phyloP scores from a whole-genome alignment of 352 stramenopile genomes.

The Elongisporangium undulatum region DNA sequence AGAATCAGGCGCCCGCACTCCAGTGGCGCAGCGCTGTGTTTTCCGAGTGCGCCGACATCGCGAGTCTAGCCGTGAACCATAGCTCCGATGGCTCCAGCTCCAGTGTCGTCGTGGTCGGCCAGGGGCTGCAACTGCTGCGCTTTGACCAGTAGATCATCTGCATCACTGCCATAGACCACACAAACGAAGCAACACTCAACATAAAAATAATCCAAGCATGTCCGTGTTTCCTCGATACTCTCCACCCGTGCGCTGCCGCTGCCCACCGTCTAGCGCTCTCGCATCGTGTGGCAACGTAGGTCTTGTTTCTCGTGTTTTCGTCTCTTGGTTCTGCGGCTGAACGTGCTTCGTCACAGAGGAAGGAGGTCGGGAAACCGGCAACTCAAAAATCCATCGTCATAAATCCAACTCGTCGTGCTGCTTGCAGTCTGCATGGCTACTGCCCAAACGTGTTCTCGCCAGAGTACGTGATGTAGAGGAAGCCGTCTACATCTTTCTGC shows the following conservation, averaged over 20 bases:
- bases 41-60: slow-evolving; percentile 80
- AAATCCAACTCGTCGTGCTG: slow-evolving; percentile 12
- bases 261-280: neutral
- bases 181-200: neutral
- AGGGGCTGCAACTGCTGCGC: slow-evolving; percentile 65
- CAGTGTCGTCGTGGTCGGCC: slow-evolving; percentile 61
- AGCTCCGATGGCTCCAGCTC: neutral
- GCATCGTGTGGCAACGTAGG: neutral
- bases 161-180: neutral
- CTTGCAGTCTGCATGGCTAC: slow-evolving; percentile 19
- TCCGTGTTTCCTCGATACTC: neutral
- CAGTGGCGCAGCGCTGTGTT: slow-evolving; percentile 59
- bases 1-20: slow-evolving; percentile 11
- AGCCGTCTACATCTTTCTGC: slow-evolving; percentile 98
- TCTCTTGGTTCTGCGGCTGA: neutral
- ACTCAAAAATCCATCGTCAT: slow-evolving; percentile 19
- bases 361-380: slow-evolving; percentile 6
- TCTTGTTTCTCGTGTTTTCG: slow-evolving; percentile 7
- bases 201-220: slow-evolving; percentile 1
- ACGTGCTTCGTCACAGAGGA: neutral
- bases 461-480: slow-evolving; percentile 99
- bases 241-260: neutral
- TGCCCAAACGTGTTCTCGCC: slow-evolving; percentile 99
- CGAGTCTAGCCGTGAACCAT: slow-evolving; percentile 34
- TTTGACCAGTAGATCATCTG: slow-evolving; percentile 18